Evolutionary conservation across 352 stramenopile species (phyloP).

Genomic region (Pythium diclinum): DNA sequence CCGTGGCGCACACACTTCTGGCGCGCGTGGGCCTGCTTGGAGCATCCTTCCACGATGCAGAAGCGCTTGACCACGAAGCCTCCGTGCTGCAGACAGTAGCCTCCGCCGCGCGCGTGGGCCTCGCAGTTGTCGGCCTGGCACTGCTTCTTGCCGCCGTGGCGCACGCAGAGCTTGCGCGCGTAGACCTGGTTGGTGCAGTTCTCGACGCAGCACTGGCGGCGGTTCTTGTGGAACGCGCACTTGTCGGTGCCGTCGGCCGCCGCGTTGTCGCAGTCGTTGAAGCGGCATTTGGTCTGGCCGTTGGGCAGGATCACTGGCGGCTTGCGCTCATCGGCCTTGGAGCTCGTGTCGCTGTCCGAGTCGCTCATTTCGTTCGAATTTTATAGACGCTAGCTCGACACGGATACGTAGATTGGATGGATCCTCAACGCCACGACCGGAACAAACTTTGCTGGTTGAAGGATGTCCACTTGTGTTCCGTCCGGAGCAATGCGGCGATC

Average conservation of each 20-base stretch:
- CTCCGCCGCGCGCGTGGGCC: slow-evolving; percentile 63
- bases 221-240: slow-evolving; percentile 83
- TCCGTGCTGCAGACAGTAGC: slow-evolving; percentile 76
- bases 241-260: slow-evolving; percentile 70
- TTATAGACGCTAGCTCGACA: slow-evolving; percentile 2
- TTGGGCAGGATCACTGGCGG: slow-evolving; percentile 25
- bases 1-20: slow-evolving; percentile 79
- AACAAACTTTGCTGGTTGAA: not conserved
- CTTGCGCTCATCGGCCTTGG: slow-evolving; percentile 21
- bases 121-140: slow-evolving; percentile 74
- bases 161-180: slow-evolving; percentile 76
- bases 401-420: slow-evolving; percentile 4
- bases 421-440: slow-evolving; percentile 21
- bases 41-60: slow-evolving; percentile 76
- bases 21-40: slow-evolving; percentile 69
- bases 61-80: slow-evolving; percentile 83
- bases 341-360: slow-evolving; percentile 19
- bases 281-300: slow-evolving; percentile 59
- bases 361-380: slow-evolving; percentile 15
- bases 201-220: slow-evolving; percentile 69
- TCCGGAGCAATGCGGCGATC: slow-evolving; percentile 14
- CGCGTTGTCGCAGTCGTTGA: slow-evolving; percentile 80
- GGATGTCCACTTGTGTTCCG: slow-evolving; percentile 6
- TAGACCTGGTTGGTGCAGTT: slow-evolving; percentile 87
- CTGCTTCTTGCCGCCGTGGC: slow-evolving; percentile 78